Conservation (phyloP, 495 filamentous ascomycete species). For the Penicillium fimorum region DNA sequence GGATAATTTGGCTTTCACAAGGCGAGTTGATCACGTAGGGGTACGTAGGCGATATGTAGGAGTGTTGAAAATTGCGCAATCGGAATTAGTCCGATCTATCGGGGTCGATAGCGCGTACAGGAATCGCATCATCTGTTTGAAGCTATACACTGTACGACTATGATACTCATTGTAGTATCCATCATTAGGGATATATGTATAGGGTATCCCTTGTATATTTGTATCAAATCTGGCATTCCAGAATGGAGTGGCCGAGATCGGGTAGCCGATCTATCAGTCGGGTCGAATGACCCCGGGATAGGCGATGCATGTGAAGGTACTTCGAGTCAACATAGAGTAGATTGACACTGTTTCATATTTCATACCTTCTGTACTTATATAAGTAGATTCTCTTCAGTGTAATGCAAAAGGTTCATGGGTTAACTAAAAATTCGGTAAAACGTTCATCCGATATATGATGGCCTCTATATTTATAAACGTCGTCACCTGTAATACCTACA, state of each 20-base stretch:
- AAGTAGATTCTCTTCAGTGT: too few species aligned
- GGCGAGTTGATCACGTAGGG: not conserved
- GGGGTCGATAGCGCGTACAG: conserved; percentile 15
- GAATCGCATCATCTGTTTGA: not conserved
- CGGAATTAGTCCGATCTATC: conserved; percentile 23
- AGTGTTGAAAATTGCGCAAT: conserved; percentile 17
- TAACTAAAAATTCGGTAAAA: conserved; percentile 15
- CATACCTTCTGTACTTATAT: too few species aligned
- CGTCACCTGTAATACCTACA: too few species aligned
- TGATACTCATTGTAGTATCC: not conserved
- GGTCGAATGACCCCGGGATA: conserved; percentile 1
- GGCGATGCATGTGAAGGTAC: conserved; percentile 12
- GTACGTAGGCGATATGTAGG: conserved; percentile 1
- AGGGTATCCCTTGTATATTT: not conserved
- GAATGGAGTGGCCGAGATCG: conserved; percentile 22
- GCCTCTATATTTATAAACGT: not conserved
- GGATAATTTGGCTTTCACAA: not conserved
- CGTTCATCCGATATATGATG: conserved; percentile 20
- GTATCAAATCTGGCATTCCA: not conserved
- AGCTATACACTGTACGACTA: not conserved
- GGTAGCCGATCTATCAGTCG: conserved; percentile 24
- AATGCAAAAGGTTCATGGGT: too few species aligned
- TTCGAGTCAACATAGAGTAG: not conserved
- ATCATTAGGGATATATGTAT: not conserved
- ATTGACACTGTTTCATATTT: too few species aligned